Percentiles rank a stretch among this genome's conserved stretches.
Evolutionary conservation across 176 grass and related monocot species (phyloP).

Genomic region (Miscanthus lutarioriparius): DNA sequence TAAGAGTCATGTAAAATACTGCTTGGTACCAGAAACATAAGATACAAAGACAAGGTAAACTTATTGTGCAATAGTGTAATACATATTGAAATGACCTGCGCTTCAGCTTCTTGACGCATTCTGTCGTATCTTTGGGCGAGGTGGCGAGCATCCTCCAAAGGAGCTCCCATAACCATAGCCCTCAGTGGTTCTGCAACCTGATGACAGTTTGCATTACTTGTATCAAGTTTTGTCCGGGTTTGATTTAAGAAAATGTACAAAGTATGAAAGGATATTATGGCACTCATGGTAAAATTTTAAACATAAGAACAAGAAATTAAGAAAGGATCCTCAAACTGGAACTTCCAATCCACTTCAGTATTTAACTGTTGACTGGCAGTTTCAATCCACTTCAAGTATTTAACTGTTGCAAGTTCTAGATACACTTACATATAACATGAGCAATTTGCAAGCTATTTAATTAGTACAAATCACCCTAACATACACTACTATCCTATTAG

Average conservation of each 20-base stretch:
- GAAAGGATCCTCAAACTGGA: neutral
- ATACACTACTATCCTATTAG: neutral
- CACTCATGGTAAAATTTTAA: neutral
- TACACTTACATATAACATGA: constrained; percentile 1
- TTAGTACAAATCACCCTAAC: neutral
- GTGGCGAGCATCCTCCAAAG: constrained; percentile 96
- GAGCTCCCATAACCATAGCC: constrained; percentile 95
- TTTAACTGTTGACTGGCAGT: neutral
- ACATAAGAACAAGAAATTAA: neutral
- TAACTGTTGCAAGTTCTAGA: neutral
- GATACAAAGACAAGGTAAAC: constrained; percentile 25
- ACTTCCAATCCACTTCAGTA: neutral
- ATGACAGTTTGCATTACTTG: constrained; percentile 21
- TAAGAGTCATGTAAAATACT: neutral
- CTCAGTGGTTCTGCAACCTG: constrained; percentile 95
- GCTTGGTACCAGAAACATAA: constrained; percentile 10
- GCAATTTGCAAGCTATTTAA: neutral
- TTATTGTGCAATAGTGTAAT: constrained; percentile 10
- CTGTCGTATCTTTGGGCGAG: constrained; percentile 97
- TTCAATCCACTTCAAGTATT: neutral
- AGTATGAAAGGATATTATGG: neutral
- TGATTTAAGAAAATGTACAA: neutral
- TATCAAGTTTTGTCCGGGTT: neutral
- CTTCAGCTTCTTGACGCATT: constrained; percentile 93
- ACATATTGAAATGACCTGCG: constrained; percentile 62